Evolutionary conservation across 140 eudicot species (phyloP), one percentile per base, ranked within the genome.

Genomic region (Cichorium intybus): DNA sequence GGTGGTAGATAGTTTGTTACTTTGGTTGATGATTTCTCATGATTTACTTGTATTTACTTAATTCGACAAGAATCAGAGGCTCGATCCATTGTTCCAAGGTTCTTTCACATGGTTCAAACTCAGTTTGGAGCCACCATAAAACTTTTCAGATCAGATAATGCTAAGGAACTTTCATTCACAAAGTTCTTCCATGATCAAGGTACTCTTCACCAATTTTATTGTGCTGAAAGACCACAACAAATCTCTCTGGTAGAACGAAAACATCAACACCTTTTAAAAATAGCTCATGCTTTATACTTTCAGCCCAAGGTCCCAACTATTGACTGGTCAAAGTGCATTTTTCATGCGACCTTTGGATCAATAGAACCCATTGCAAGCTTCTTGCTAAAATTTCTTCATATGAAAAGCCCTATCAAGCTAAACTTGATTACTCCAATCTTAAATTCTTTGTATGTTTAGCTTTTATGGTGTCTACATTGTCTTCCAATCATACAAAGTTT

Each of bases 321-420:
- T 3, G 56, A 50, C 43, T 69, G 75, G 75, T 37, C 46, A 0
- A 58, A 69, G 4, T 69, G 75, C 22, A 14, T 69, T 5, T 9
- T 41, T 0, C 24, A 47, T 1, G 67, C 66, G 2, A 20, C 10
- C 45, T 15, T 10, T 17, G 41, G 20, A 69, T 69, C 47, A 69
- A 57, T 29, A 55, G 75, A 8, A 57, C 75, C 0, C 29, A 58
- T 14, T 27, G 53, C 9, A 8, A 2, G 7, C 5, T 33, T 4
- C 17, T 67, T 15, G 8, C 6, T 3, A 24, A 24, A 7, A 18
- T 27, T 16, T 24, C 73, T 22, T 53, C 64, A 16, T 34, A 67
- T 35, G 26, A 52, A 22, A 8, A 28, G 9, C 27, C 54, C 2
- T 67, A 12, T 5, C 10, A 39, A n/a, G n/a, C n/a, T n/a, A n/a